phyloP scores from a whole-genome alignment of 352 stramenopile genomes.

The Phytophthora pluvialis region DNA sequence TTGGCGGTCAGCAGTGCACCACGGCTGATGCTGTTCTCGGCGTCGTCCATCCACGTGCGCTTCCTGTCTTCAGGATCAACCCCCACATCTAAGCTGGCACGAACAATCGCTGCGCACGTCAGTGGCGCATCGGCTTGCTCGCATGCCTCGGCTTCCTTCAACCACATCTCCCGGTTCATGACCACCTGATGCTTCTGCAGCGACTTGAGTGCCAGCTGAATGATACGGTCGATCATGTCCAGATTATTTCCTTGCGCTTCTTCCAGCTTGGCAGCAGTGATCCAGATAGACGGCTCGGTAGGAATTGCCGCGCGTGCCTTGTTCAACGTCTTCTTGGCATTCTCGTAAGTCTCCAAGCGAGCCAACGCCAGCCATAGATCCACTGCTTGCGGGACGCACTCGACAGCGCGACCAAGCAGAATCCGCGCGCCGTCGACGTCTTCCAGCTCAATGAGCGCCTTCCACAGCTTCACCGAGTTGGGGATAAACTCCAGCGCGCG shows the following conservation, averaged over 20 bases:
- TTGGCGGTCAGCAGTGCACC: conserved; percentile 92
- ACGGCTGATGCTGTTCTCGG: conserved; percentile 89
- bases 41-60: conserved; percentile 98
- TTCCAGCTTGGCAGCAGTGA: conserved; percentile 98
- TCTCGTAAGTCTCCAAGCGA: conserved; percentile 98
- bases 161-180: conserved; percentile 95
- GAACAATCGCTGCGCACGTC: conserved; percentile 96
- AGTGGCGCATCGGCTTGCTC: conserved; percentile 92
- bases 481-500: conserved; percentile 96
- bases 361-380: conserved; percentile 99
- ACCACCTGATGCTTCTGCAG: conserved; percentile 93
- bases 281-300: conserved; percentile 98
- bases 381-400: conserved; percentile 97
- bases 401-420: conserved; percentile 96
- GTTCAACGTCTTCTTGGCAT: conserved; percentile 98
- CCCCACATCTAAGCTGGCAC: conserved; percentile 93
- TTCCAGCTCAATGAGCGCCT: conserved; percentile 98
- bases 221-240: conserved; percentile 85
- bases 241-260: conserved; percentile 95
- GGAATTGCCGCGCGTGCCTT: conserved; percentile 94
- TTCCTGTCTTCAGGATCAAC: conserved; percentile 97
- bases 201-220: conserved; percentile 85
- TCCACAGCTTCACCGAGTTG: conserved; percentile 98
- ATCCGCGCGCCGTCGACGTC: conserved; percentile 96
- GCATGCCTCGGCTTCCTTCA: conserved; percentile 96